phyloP scores from a whole-genome alignment of 73 alveolate genomes.

The Tetrahymena borealis region DNA sequence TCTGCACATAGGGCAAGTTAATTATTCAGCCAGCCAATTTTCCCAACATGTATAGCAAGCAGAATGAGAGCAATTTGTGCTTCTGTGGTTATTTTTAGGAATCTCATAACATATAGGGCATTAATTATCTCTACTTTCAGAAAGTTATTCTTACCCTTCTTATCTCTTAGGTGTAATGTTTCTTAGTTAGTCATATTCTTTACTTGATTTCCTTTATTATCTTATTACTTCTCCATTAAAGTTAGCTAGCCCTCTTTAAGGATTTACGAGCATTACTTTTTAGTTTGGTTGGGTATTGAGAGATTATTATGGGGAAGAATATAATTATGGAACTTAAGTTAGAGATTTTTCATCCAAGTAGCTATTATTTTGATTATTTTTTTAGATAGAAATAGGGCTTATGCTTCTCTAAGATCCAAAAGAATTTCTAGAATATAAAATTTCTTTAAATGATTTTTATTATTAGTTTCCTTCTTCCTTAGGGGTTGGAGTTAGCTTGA shows the following conservation, averaged over 20 bases:
- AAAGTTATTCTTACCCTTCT: too few species aligned
- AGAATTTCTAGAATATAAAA: neutral
- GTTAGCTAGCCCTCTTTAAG: neutral
- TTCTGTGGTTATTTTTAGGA: neutral
- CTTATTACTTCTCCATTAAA: neutral
- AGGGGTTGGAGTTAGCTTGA: neutral
- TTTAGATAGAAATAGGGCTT: neutral
- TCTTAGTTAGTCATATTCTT: neutral
- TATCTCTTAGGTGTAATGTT: neutral
- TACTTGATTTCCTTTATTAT: neutral
- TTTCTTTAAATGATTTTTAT: neutral
- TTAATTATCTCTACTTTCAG: too few species aligned
- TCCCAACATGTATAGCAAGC: neutral
- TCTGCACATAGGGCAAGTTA: neutral
- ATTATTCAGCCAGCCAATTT: neutral
- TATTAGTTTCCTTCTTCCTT: neutral
- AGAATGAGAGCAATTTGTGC: neutral
- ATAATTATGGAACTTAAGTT: neutral
- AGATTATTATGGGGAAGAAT: neutral
- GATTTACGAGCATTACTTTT: neutral
- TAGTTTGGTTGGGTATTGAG: neutral
- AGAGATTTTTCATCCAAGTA: neutral
- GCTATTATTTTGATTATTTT: neutral
- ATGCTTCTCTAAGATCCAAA: neutral
- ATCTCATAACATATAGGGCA: neutral